These are phyloP conservation scores for Takashimella tepidaria DNA, from an alignment of 1,284 basidiomycete genomes.

Conservation along the genomic window DNA sequence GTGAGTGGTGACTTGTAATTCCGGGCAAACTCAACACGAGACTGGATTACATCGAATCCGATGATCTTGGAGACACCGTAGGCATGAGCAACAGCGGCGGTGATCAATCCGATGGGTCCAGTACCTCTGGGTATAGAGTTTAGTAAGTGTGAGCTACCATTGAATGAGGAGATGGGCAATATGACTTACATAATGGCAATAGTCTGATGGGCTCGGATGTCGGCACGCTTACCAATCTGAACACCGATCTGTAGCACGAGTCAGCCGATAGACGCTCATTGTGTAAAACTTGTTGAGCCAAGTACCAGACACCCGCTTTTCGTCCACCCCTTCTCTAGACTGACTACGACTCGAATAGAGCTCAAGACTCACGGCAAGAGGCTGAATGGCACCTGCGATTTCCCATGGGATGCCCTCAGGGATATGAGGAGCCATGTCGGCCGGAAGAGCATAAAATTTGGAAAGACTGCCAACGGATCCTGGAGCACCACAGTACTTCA, in stretches of 20 bases:
- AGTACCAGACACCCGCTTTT: no score
- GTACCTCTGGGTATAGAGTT: no score
- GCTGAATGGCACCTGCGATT: conserved; percentile 67
- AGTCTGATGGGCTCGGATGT: conserved; percentile 39
- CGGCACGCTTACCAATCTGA: conserved; percentile 39
- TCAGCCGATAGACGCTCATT: no score
- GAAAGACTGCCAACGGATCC: conserved; percentile 39
- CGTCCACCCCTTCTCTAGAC: no score
- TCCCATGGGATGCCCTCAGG: conserved; percentile 49
- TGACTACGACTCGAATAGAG: no score
- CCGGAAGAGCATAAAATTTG: conserved; percentile 39
- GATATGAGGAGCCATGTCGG: conserved; percentile 46
- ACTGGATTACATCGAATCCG: conserved; percentile 63
- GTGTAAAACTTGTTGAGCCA: no score
- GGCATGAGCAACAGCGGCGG: conserved; percentile 51
- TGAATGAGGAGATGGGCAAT: not conserved
- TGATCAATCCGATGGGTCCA: conserved; percentile 51
- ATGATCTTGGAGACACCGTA: conserved; percentile 46
- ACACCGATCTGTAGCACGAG: conserved; percentile 30
- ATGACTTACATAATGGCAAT: conserved; percentile 38
- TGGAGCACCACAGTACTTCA: conserved; percentile 40
- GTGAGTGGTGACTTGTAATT: conserved; percentile 52
- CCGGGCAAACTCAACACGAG: conserved; percentile 81
- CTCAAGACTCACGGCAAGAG: conserved; percentile 64
- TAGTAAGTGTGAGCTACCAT: not conserved